phyloP scores from a whole-genome alignment of 306 rosid species.

The Adenanthera pavonina region DNA sequence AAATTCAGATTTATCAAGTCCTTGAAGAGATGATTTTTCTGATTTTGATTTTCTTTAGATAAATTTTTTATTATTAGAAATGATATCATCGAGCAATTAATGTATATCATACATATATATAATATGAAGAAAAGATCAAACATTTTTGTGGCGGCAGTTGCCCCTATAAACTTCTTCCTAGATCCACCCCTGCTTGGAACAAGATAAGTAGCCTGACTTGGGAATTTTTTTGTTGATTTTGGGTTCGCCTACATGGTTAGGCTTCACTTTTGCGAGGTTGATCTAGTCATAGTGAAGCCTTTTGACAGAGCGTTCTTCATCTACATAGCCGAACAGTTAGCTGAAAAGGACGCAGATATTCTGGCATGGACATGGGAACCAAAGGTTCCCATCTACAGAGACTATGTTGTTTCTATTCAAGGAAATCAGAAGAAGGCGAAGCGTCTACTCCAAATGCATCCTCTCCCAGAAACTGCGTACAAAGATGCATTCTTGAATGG shows the following conservation, averaged over 20 bases:
- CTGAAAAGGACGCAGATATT: background rate
- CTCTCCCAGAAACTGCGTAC: fast-evolving
- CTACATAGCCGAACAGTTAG: conserved; percentile 31
- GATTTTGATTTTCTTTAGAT: too few relatives aligned
- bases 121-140: too few relatives aligned
- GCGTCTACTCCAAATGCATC: conserved; percentile 20
- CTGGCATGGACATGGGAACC: background rate
- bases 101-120: too few relatives aligned
- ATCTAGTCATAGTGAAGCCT: background rate
- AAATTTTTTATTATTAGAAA: too few relatives aligned
- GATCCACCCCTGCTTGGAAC: too few relatives aligned
- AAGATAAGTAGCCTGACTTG: too few relatives aligned
- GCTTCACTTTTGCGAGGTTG: conserved; percentile 55
- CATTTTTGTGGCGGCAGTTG: too few relatives aligned
- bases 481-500: conserved; percentile 43
- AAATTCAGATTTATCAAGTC: too few relatives aligned
- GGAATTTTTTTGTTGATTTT: background rate
- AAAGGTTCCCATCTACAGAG: conserved; percentile 9
- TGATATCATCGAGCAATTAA: too few relatives aligned
- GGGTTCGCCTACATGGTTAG: conserved; percentile 44
- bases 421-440: background rate
- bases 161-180: too few relatives aligned
- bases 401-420: background rate
- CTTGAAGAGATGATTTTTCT: too few relatives aligned
- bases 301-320: background rate